Conservation (phyloP, 768 basidiomycete genomes). For the Russula sp. region DNA sequence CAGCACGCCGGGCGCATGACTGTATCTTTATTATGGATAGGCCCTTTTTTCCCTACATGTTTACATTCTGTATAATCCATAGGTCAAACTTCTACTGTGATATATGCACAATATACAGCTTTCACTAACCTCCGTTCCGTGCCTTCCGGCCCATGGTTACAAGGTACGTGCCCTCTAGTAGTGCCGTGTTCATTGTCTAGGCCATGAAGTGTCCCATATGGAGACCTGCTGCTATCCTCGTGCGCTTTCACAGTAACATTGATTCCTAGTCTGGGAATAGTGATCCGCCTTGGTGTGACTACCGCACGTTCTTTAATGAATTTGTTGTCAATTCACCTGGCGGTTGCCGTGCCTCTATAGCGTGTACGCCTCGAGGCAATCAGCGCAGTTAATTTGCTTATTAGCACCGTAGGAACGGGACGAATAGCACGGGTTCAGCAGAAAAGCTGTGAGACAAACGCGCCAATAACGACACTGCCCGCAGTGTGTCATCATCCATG, state of each 20-base stretch:
- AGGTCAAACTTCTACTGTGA: not conserved
- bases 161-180: constrained; percentile 1
- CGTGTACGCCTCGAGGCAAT: constrained; percentile 28
- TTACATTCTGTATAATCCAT: constrained; percentile 22
- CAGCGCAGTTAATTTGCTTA: constrained; percentile 19
- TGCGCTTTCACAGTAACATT: constrained; percentile 5
- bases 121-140: not conserved
- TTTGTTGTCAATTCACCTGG: constrained; percentile 18
- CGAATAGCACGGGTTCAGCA: constrained; percentile 1
- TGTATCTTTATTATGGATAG: constrained; percentile 14
- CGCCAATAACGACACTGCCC: constrained; percentile 5
- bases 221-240: constrained; percentile 21
- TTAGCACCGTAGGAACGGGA: constrained; percentile 4
- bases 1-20: constrained; percentile 26
- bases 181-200: not conserved
- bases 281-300: not conserved
- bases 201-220: constrained; percentile 12
- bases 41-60: constrained; percentile 13
- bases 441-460: constrained; percentile 5
- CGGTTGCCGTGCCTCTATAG: constrained; percentile 20
- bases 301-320: constrained; percentile 19
- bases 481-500: not conserved
- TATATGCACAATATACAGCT: not conserved
- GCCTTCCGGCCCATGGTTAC: not conserved
- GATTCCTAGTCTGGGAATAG: constrained; percentile 7